phyloP scores from a whole-genome alignment of 257 asterid species.

The Solanum medicagineum region DNA sequence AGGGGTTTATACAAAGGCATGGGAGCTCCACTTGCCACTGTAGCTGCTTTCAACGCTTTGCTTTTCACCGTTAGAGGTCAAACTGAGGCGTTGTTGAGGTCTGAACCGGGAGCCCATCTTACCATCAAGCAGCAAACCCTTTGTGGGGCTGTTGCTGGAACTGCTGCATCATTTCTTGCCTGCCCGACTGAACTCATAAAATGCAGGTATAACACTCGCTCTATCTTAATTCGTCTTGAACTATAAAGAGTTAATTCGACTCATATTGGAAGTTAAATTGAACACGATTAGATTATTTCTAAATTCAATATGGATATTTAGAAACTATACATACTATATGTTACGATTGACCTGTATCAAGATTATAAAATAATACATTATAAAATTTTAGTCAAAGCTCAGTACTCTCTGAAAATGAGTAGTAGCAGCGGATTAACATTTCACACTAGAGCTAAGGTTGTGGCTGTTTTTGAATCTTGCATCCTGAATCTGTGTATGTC shows the following conservation, averaged over 20 bases:
- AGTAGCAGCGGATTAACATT: background rate
- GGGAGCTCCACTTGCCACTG: conserved; percentile 95
- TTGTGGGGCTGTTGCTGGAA: conserved; percentile 93
- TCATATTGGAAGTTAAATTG: background rate
- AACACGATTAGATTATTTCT: background rate
- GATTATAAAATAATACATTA: background rate
- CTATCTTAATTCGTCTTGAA: background rate
- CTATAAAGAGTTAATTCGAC: background rate
- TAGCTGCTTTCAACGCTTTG: conserved; percentile 77
- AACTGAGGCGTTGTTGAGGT: conserved; percentile 59
- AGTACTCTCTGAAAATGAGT: background rate
- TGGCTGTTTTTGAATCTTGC: background rate
- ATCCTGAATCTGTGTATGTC: background rate
- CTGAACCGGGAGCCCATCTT: conserved; percentile 64
- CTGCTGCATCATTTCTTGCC: conserved; percentile 72
- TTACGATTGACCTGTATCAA: background rate
- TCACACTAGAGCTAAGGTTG: background rate
- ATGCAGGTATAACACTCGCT: conserved; percentile 43
- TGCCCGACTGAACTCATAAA: conserved; percentile 89
- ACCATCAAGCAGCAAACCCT: conserved; percentile 59
- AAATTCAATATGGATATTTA: background rate
- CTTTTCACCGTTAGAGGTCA: conserved; percentile 81
- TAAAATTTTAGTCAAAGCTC: background rate
- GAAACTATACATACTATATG: background rate
- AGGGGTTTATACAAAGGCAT: conserved; percentile 85